phyloP scores from a whole-genome alignment of 1,139 yeast species.

The Hemisphaericaspora xylofermentans region DNA sequence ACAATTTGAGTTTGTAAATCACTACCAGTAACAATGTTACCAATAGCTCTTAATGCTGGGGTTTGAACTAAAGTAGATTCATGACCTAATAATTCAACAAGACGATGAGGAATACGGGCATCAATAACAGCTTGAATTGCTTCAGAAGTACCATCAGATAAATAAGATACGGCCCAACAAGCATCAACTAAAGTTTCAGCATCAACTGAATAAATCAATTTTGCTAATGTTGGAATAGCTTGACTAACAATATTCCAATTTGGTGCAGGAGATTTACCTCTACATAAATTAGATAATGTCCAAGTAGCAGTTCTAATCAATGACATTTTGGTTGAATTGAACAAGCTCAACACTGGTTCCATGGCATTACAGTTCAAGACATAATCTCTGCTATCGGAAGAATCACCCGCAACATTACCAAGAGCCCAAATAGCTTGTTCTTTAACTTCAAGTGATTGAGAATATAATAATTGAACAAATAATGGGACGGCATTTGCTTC shows the following conservation, averaged over 20 bases:
- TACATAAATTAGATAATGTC: conserved; percentile 94
- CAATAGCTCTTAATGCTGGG: conserved; percentile 95
- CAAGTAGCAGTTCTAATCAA: conserved; percentile 95
- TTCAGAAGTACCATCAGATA: conserved; percentile 88
- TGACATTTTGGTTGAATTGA: conserved; percentile 80
- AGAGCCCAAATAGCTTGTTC: conserved; percentile 99
- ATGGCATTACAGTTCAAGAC: conserved; percentile 85
- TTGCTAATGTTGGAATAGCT: conserved; percentile 90
- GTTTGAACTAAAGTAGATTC: conserved; percentile 88
- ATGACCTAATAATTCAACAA: conserved; percentile 85
- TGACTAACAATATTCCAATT: conserved; percentile 85
- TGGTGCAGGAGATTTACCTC: conserved; percentile 96
- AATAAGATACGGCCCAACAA: conserved; percentile 97
- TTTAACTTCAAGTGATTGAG: conserved; percentile 85
- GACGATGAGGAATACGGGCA: conserved; percentile 90
- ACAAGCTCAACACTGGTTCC: conserved; percentile 79
- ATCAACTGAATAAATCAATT: conserved; percentile 85
- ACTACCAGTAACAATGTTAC: conserved; percentile 96
- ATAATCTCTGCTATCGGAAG: conserved; percentile 82
- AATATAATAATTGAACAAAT: conserved; percentile 77
- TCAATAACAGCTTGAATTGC: conserved; percentile 97
- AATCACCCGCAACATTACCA: conserved; percentile 98
- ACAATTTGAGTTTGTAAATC: conserved; percentile 94
- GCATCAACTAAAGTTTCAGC: conserved; percentile 95
- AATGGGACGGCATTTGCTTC: conserved; percentile 92